These are phyloP conservation scores for Fusarium solani-melongenae DNA, from an alignment of 2,329 filamentous ascomycete genomes.

Conservation along the genomic window DNA sequence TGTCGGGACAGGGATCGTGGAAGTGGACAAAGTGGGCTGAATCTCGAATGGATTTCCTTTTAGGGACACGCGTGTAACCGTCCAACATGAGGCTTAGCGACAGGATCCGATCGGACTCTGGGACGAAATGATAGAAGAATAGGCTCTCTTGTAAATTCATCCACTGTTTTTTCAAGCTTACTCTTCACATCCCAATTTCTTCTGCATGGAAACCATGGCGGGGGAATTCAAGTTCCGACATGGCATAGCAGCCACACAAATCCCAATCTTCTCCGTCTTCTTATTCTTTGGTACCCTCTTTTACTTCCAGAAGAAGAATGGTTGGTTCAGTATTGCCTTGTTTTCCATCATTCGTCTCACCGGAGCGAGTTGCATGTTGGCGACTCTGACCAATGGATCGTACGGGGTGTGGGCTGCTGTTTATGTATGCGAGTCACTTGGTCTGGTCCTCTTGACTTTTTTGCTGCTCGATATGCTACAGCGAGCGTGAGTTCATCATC, in stretches of 20 bases:
- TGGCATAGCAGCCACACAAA: background rate
- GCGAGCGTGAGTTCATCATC: background rate
- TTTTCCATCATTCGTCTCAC: background rate
- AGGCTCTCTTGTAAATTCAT: background rate
- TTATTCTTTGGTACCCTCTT: background rate
- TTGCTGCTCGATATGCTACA: background rate
- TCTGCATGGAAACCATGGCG: background rate
- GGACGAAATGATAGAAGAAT: background rate
- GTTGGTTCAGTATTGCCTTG: background rate
- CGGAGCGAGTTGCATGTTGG: background rate
- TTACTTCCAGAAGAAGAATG: background rate
- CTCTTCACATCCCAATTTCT: background rate
- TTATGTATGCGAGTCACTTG: background rate
- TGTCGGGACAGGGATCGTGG: background rate
- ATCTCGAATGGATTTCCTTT: background rate
- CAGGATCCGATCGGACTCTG: background rate
- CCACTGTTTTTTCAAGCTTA: background rate
- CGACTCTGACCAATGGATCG: background rate
- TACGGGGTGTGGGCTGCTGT: background rate
- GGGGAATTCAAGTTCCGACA: background rate
- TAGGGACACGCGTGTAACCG: background rate
- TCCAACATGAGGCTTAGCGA: background rate
- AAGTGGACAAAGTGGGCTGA: background rate
- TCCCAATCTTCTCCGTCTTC: background rate
- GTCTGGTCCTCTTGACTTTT: background rate